Evolutionary conservation across 345 rosid genomes (phyloP).

Genomic region (Theobroma cacao): DNA sequence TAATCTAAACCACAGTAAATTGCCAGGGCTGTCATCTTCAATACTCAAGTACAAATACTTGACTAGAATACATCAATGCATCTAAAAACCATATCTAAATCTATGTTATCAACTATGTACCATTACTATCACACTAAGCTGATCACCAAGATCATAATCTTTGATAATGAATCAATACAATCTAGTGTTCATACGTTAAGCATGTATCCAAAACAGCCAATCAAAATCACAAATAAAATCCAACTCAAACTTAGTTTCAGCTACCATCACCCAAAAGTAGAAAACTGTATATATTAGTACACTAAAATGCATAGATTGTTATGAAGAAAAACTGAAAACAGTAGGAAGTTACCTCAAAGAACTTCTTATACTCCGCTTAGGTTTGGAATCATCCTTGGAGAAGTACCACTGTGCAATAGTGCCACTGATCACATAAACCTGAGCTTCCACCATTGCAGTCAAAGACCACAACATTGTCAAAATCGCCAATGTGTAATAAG

Average conservation of each 20-base stretch:
- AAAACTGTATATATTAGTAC: background rate
- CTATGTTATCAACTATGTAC: background rate
- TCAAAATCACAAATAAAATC: background rate
- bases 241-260: background rate
- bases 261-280: background rate
- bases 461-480: slow-evolving; percentile 91
- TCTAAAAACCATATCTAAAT: background rate
- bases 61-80: background rate
- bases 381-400: slow-evolving; percentile 64
- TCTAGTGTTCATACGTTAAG: background rate
- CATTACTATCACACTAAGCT: background rate
- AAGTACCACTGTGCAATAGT: slow-evolving; percentile 89
- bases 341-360: slow-evolving; percentile 65
- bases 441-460: slow-evolving; percentile 72
- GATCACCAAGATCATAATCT: background rate
- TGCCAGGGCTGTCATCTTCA: background rate
- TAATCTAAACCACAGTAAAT: background rate
- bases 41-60: background rate
- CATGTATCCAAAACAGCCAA: background rate
- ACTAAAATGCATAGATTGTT: background rate
- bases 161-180: background rate
- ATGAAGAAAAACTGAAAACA: background rate
- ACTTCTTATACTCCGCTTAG: slow-evolving; percentile 63
- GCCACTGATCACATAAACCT: slow-evolving; percentile 85
- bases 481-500: slow-evolving; percentile 71